phyloP scores from a whole-genome alignment of 352 stramenopile species.

The Aphanomyces euteiches region DNA sequence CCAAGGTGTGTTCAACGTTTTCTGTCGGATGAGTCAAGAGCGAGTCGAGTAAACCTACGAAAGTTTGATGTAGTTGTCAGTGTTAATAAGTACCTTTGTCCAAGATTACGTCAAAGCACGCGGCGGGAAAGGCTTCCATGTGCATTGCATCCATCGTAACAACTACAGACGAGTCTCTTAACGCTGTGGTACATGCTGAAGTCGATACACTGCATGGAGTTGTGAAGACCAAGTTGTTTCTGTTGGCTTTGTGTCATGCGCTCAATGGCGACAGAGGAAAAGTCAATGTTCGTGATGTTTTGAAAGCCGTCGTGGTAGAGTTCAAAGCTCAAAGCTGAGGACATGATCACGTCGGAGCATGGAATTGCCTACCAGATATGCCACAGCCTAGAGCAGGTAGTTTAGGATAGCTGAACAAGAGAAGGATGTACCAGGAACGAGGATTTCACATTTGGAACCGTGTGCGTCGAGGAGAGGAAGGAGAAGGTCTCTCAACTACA shows the following conservation, averaged over 20 bases:
- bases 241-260: conserved; percentile 8
- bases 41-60: conserved; percentile 17
- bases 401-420: neutral
- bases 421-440: conserved; percentile 21
- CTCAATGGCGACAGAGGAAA: conserved; percentile 6
- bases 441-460: conserved; percentile 19
- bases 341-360: neutral
- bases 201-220: conserved; percentile 24
- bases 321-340: conserved; percentile 10
- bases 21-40: neutral
- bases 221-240: neutral
- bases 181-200: neutral
- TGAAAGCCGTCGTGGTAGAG: conserved; percentile 17
- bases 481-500: conserved; percentile 6
- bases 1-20: conserved; percentile 24
- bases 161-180: neutral
- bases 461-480: neutral
- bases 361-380: conserved; percentile 16
- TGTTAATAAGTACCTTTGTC: conserved; percentile 20
- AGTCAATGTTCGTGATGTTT: conserved; percentile 28
- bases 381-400: conserved; percentile 7
- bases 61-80: neutral
- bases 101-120: conserved; percentile 19
- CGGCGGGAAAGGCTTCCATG: neutral
- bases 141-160: conserved; percentile 7